Evolutionary conservation across 2,329 filamentous ascomycete genomes (phyloP), one percentile per base, ranked within the genome.

Genomic region (Phialocephala subalpina): DNA sequence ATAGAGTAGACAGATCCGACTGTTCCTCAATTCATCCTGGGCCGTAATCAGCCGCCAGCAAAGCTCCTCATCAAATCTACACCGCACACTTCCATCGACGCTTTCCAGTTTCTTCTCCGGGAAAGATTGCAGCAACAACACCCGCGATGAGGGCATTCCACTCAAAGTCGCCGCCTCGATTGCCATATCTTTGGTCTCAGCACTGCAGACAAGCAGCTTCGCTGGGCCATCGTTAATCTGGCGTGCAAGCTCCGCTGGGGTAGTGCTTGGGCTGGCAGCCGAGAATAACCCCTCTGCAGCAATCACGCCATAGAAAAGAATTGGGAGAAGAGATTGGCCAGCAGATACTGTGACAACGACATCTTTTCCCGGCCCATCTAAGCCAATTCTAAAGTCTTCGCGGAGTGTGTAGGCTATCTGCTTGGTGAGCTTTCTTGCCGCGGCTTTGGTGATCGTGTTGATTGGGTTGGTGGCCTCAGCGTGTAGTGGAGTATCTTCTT

Each of bases 1-100:
- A 79, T 95, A 96, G 76, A 96, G 94, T 66, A 96, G 84, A 88
- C 90, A 68, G 90, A 87, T 0, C 87, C 86, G 70, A 66, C 80
- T 82, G 5, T 81, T 72, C 16, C 82, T 80, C 59, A 90, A 77
- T 45, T 78, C 77, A 0, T 76, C 60, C 0, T 75, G 76, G 71
- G 89, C 82, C 0, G 84, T 86, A 49, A 90, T 82, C 27, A 77
- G 79, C 40, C 77, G 72, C 88, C 88, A 91, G 11, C 80, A 75
- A 1, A 88, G 76, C 45, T 77, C 76, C 3, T 78, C 69, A 0
- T 77, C 72, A 3, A 79, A 78, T 0, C 63, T 42, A 12, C 77
- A 74, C 58, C 76, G 72, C 42, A 66, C 72, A 47, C 68, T 77
- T 35, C 73, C 77, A 60, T 72, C 69, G 73, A 76, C 55, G 78